These are phyloP conservation scores for Coemansia sp. DNA, from an alignment of 192 early-diverging fungal genomes.

Conservation along the genomic window DNA sequence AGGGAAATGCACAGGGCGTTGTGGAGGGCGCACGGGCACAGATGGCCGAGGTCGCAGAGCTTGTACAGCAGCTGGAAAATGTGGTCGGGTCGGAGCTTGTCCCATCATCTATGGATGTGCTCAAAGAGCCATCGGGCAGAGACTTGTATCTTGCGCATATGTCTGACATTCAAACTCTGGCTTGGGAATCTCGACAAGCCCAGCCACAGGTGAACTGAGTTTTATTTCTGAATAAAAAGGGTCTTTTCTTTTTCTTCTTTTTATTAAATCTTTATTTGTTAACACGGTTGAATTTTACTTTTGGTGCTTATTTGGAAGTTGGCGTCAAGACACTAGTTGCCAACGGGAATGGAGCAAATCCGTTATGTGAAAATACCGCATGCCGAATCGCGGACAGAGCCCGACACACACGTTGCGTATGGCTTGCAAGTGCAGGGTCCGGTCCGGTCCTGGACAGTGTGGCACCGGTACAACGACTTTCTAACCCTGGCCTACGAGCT, in stretches of 20 bases:
- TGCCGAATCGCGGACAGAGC: constrained; percentile 42
- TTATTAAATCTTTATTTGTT: neutral
- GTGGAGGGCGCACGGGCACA: constrained; percentile 24
- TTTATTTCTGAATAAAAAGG: neutral
- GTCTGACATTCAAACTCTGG: constrained; percentile 33
- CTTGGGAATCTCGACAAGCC: constrained; percentile 29
- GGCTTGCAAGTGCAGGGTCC: constrained; percentile 73
- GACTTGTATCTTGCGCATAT: constrained; percentile 49
- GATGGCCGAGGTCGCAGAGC: constrained; percentile 23
- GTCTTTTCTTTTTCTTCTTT: constrained; percentile 6
- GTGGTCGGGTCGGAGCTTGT: constrained; percentile 4
- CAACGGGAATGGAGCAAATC: constrained; percentile 45
- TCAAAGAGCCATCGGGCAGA: constrained; percentile 43
- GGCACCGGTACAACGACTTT: constrained; percentile 86
- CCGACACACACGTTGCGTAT: constrained; percentile 67
- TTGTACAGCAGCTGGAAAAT: constrained; percentile 36
- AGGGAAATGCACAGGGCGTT: constrained; percentile 11
- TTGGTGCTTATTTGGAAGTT: too few relatives aligned
- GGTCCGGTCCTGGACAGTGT: constrained; percentile 82
- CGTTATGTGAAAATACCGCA: constrained; percentile 52
- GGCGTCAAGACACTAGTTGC: too few relatives aligned
- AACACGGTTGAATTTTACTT: neutral
- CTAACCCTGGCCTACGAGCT: constrained; percentile 67
- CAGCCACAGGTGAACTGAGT: constrained; percentile 23
- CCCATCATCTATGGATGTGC: constrained; percentile 24